phyloP scores from a whole-genome alignment of 345 rosid species.

The Reutealis trisperma region DNA sequence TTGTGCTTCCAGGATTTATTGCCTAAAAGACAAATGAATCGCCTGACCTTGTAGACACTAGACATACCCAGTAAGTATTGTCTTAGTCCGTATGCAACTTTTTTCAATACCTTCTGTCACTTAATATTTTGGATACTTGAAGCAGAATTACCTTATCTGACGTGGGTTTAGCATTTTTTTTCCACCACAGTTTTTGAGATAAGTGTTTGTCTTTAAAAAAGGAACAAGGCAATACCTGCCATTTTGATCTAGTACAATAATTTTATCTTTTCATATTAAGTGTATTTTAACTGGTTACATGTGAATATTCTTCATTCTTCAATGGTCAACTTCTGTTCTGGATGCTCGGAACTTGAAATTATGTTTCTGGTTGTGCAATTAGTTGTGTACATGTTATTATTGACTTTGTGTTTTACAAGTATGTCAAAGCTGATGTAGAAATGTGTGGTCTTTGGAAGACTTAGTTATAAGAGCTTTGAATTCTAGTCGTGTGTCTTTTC shows the following conservation, averaged over 20 bases:
- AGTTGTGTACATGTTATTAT: no score
- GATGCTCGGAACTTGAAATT: no score
- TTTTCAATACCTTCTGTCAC: not conserved
- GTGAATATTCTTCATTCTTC: not conserved
- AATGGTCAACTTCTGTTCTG: not conserved
- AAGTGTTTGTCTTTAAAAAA: no score
- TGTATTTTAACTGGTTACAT: not conserved
- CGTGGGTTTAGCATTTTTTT: not conserved
- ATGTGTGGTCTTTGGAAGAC: no score
- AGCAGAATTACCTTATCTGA: constrained; percentile 5
- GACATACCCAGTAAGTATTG: not conserved
- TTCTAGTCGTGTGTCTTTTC: no score
- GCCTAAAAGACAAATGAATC: constrained; percentile 39
- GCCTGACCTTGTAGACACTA: constrained; percentile 6
- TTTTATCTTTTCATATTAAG: not conserved
- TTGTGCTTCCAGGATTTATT: constrained; percentile 40
- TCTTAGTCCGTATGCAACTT: not conserved
- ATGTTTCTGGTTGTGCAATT: no score
- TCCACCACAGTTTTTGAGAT: no score
- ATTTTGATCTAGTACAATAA: constrained; percentile 5
- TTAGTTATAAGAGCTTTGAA: no score
- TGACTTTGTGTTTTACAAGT: not conserved
- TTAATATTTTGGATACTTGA: not conserved
- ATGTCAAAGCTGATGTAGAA: not conserved
- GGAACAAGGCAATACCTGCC: not conserved